phyloP scores from a whole-genome alignment of 179 eudicot species.

The Carnegiea gigantea region DNA sequence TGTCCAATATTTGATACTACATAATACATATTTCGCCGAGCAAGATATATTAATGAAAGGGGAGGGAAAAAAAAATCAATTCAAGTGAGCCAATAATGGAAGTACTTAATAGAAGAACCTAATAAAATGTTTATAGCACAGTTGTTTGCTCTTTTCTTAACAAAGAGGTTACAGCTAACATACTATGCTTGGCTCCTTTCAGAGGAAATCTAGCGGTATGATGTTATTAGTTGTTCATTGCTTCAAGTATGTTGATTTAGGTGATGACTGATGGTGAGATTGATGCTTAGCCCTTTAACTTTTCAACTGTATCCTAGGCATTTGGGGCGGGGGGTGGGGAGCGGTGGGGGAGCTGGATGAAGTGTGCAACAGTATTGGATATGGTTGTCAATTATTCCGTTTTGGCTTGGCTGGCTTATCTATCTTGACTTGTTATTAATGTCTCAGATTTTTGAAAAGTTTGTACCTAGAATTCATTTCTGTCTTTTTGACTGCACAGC shows the following conservation, averaged over 20 bases:
- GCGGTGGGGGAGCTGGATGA: not conserved
- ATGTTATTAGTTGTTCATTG: not conserved
- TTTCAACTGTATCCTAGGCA: not conserved
- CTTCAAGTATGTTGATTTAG: not conserved
- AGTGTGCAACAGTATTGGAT: not conserved
- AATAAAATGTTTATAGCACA: not conserved
- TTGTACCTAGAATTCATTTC: not conserved
- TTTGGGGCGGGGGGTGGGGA: not conserved
- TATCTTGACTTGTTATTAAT: not conserved
- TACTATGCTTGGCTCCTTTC: not conserved
- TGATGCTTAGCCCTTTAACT: not conserved
- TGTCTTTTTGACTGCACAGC: slow-evolving; percentile 8
- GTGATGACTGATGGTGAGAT: not conserved
- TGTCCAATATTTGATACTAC: no score
- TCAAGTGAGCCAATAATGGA: not conserved
- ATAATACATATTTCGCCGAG: not conserved
- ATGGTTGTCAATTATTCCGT: not conserved
- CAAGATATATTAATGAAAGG: not conserved
- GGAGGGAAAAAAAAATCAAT: not conserved
- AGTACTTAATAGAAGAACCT: not conserved
- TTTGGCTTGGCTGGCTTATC: not conserved
- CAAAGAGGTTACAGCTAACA: not conserved
- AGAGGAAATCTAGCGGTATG: not conserved
- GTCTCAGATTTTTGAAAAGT: not conserved
- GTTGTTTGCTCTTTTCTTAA: not conserved